Conservation (phyloP, 768 basidiomycete species). For the Tremella fuciformis region DNA sequence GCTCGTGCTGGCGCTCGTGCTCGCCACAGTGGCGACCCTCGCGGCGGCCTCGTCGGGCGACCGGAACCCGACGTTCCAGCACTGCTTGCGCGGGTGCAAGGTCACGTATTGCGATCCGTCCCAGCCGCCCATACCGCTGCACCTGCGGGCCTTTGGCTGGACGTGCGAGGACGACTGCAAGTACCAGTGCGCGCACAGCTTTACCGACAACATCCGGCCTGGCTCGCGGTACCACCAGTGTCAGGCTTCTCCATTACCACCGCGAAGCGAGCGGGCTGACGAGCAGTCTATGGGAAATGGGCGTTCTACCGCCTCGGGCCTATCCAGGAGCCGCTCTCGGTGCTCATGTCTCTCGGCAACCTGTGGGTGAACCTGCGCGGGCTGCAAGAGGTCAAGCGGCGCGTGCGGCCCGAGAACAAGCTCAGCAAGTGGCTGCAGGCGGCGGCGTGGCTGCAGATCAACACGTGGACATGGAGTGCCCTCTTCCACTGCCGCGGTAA, state of each 20-base stretch:
- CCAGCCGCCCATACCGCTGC: constrained; percentile 56
- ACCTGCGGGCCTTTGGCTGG: constrained; percentile 74
- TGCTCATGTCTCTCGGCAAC: constrained; percentile 83
- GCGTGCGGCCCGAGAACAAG: constrained; percentile 39
- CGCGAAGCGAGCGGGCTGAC: not conserved
- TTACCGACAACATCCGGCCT: constrained; percentile 60
- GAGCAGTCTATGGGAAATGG: constrained; percentile 87
- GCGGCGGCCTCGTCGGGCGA: constrained; percentile 64
- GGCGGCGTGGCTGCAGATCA: constrained; percentile 66
- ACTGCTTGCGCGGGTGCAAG: constrained; percentile 59
- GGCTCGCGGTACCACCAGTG: constrained; percentile 41
- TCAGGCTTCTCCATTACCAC: constrained; percentile 21
- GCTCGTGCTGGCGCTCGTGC: no score
- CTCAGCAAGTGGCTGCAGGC: constrained; percentile 40
- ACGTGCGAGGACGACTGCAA: constrained; percentile 82
- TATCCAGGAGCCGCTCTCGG: constrained; percentile 91
- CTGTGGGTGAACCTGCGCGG: constrained; percentile 71
- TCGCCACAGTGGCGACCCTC: not conserved
- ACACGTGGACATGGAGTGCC: constrained; percentile 88
- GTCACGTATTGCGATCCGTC: constrained; percentile 54
- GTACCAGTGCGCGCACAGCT: constrained; percentile 79
- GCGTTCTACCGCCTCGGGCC: constrained; percentile 85
- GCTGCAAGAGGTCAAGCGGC: constrained; percentile 42
- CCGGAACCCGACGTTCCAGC: constrained; percentile 58
- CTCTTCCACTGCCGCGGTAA: constrained; percentile 90